Evolutionary conservation across 192 early-diverging fungal genomes (phyloP).

Genomic region (Coemansia sp.): DNA sequence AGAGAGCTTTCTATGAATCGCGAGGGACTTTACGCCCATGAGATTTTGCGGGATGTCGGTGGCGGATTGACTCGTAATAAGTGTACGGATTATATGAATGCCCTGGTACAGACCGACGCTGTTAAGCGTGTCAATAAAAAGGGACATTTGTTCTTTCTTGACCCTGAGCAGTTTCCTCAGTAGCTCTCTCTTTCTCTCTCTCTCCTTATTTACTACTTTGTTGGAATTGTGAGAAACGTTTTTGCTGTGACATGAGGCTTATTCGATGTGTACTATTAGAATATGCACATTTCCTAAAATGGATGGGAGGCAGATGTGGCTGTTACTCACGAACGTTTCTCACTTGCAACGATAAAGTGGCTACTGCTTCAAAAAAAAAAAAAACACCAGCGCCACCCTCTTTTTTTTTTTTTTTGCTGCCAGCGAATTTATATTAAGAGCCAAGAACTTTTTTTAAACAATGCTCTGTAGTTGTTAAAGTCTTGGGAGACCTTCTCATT

Average conservation of each 20-base stretch:
- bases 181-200: conserved; percentile 5
- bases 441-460: too few relatives aligned
- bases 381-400: neutral
- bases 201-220: neutral
- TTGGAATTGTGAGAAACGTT: conserved; percentile 5
- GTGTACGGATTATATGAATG: conserved; percentile 55
- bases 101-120: conserved; percentile 38
- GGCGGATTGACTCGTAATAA: conserved; percentile 37
- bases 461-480: neutral
- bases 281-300: neutral
- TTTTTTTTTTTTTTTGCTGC: neutral
- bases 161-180: conserved; percentile 47
- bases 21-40: conserved; percentile 54
- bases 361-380: too few relatives aligned
- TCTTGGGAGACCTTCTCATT: neutral
- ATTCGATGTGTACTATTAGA: neutral
- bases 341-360: neutral
- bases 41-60: conserved; percentile 46
- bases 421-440: neutral
- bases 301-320: neutral
- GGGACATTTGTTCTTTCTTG: conserved; percentile 54
- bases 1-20: conserved; percentile 52
- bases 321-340: neutral
- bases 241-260: neutral
- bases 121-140: conserved; percentile 51